These are phyloP conservation scores for Gnomoniopsis smithogilvyi DNA, from an alignment of 2,329 filamentous ascomycete species.

Conservation along the genomic window DNA sequence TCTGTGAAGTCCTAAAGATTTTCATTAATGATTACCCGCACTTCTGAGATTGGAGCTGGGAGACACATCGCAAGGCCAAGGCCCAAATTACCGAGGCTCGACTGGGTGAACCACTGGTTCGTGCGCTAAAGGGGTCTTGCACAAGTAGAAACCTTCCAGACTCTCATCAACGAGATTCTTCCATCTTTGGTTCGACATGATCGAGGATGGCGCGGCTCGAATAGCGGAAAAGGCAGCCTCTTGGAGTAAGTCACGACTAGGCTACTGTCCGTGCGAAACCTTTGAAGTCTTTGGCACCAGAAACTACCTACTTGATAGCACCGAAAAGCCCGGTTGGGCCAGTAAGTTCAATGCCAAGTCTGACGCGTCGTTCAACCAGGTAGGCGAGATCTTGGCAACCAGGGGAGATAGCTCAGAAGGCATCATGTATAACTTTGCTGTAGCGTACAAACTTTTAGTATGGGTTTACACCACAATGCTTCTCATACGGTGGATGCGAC, in stretches of 20 bases:
- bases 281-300: constrained; percentile 7
- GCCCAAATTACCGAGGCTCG: neutral
- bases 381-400: neutral
- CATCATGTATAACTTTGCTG: constrained; percentile 1
- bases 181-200: constrained; percentile 8
- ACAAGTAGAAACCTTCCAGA: neutral
- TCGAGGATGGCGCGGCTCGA: constrained; percentile 1
- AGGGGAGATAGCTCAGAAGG: neutral
- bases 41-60: constrained; percentile 7
- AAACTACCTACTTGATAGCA: constrained; percentile 2
- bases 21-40: neutral
- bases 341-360: neutral
- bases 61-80: neutral
- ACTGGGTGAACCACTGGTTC: neutral
- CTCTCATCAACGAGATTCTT: neutral
- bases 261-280: neutral
- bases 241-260: constrained; percentile 1
- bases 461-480: constrained; percentile 7
- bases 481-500: constrained; percentile 10
- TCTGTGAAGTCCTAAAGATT: neutral
- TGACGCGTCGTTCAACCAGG: neutral
- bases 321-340: constrained; percentile 5
- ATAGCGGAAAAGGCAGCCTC: constrained; percentile 6
- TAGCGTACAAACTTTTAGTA: constrained; percentile 6
- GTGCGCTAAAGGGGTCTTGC: neutral